A percentile compares a stretch with the other conserved stretches of the same genome.
Evolutionary conservation across 331 rosid species (phyloP).

Genomic region (Rosa hybrid): DNA sequence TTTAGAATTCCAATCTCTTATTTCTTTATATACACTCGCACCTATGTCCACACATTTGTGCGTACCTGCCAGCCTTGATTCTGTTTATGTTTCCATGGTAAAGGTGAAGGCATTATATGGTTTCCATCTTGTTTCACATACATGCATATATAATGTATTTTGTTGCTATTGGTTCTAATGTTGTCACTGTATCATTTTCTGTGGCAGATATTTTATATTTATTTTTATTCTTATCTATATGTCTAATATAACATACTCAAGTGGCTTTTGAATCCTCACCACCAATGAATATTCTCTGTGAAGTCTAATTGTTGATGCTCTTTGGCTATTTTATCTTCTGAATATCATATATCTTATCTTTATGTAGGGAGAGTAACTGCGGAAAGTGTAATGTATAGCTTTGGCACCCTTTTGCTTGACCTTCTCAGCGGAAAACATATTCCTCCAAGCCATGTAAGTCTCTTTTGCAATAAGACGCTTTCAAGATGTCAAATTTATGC

Average conservation of each 20-base stretch:
- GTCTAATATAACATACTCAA: not conserved
- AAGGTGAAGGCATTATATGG: not conserved
- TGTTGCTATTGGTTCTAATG: not conserved
- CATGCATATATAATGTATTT: not conserved
- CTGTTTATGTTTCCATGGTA: not conserved
- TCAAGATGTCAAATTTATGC: not conserved
- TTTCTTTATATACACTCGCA: not conserved
- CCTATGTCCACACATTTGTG: not conserved
- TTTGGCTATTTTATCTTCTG: not conserved
- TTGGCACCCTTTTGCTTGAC: constrained; percentile 93
- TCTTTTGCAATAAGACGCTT: constrained; percentile 22
- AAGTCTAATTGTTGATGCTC: not conserved
- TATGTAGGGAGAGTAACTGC: constrained; percentile 81
- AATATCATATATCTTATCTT: constrained; percentile 8
- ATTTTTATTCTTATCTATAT: not conserved
- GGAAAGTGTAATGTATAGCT: constrained; percentile 88
- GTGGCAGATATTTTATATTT: not conserved
- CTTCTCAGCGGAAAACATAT: constrained; percentile 97
- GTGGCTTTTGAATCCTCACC: not conserved
- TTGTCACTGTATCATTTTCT: not conserved
- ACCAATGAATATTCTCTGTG: not conserved
- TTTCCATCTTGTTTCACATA: not conserved
- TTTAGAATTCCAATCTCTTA: not conserved
- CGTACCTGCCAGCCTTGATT: not conserved
- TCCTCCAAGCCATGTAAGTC: constrained; percentile 96